Evolutionary conservation across 306 rosid species (phyloP), one percentile per base, ranked within the genome.

Genomic region (Casuarina glauca): DNA sequence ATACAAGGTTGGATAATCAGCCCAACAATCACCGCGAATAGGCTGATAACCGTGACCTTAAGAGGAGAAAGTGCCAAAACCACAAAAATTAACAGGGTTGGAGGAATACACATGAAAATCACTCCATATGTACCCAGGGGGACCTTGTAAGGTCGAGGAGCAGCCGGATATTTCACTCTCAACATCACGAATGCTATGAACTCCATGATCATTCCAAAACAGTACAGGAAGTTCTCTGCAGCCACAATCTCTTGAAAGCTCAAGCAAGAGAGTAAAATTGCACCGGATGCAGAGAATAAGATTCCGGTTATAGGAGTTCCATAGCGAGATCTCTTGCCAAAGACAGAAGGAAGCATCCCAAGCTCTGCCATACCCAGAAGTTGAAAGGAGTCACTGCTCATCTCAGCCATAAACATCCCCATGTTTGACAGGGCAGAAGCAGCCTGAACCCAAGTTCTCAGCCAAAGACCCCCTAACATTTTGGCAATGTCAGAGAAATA

Each of bases 191-290:
- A 91, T 19, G 97, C 90, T 2, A 82, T 73, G 72, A 88, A 88
- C 78, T 92, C 94, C 91, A 85, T 77, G 9, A 90, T 81, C 93
- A 92, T 92, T 64, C 94, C 93, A 39, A 92, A 87, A 61, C 93
- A 88, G 82, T 90, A 88, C 79, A 88, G 73, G 73, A 83, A 88
- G 78, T 89, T 90, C 48, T 89, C 93, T 5, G 89, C 94, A 2
- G 94, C 92, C 44, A 89, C 89, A 1, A 89, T 91, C 82, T 91
- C 97, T 76, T 91, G 93, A 69, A 91, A 91, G 74, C 89, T 92
- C 85, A 90, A 63, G 87, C 93, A 92, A 0, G 97, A 89, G 12
- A 88, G 94, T 70, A 91, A 53, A 74, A 88, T 19, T 55, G 89
- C 89, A 13, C 92, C 91, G 3, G 86, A 87, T 2, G 95, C 94